Evolutionary conservation across 208 protist species (phyloP).

Genomic region (Zelonia costaricensis): DNA sequence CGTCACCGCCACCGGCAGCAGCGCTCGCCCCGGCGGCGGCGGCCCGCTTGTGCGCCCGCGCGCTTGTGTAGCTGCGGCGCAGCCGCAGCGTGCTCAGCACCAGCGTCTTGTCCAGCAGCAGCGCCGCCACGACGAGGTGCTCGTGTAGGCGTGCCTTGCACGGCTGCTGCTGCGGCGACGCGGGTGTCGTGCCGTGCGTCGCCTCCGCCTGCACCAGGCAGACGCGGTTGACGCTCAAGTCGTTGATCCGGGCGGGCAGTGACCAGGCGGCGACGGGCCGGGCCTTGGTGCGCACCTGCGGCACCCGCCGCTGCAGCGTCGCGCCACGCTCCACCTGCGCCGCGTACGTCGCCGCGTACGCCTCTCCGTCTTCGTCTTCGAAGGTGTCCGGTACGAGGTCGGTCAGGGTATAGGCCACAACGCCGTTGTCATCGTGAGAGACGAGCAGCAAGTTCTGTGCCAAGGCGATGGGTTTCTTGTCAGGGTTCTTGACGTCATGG

Average conservation of each 20-base stretch:
- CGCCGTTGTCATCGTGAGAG: constrained; percentile 71
- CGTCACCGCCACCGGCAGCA: not conserved
- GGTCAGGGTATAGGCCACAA: constrained; percentile 51
- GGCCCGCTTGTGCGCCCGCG: not conserved
- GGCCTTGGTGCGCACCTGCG: constrained; percentile 15
- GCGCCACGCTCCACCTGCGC: not conserved
- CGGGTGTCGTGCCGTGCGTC: not conserved
- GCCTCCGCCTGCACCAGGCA: constrained; percentile 34
- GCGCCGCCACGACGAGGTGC: constrained; percentile 58
- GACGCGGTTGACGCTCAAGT: constrained; percentile 68
- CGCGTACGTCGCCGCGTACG: constrained; percentile 1
- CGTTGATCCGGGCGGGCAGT: constrained; percentile 73
- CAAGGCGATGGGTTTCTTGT: constrained; percentile 87
- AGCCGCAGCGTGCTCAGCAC: constrained; percentile 55
- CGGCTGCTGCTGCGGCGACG: not conserved
- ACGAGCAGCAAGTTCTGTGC: constrained; percentile 57
- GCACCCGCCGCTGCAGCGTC: constrained; percentile 14
- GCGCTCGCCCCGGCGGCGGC: not conserved
- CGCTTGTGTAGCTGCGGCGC: constrained; percentile 10
- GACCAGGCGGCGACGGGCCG: constrained; percentile 54
- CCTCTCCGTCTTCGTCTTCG: constrained; percentile 9
- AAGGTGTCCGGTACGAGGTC: constrained; percentile 42
- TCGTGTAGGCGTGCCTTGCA: constrained; percentile 43
- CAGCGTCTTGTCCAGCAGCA: constrained; percentile 81
- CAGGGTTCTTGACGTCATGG: constrained; percentile 61